phyloP scores from a whole-genome alignment of 306 rosid genomes.

The Quercus suber region DNA sequence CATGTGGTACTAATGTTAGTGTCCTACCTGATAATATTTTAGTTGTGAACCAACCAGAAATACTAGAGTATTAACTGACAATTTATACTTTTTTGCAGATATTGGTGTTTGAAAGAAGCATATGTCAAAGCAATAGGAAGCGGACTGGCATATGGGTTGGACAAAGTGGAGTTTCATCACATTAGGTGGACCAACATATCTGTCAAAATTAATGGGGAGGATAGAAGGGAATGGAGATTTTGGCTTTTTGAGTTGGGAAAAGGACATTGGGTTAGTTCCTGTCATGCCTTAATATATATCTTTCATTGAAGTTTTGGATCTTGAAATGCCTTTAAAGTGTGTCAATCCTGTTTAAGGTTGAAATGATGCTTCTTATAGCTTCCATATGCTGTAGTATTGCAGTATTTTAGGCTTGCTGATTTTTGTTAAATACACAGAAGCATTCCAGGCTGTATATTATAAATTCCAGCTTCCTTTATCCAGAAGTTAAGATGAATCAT shows the following conservation, averaged over 20 bases:
- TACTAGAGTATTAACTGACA: not conserved
- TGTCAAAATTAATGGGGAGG: constrained; percentile 47
- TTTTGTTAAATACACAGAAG: not conserved
- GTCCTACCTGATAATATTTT: not conserved
- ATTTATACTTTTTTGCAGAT: constrained; percentile 47
- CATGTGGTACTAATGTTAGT: not conserved
- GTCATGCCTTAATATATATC: not conserved
- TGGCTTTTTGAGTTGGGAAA: constrained; percentile 68
- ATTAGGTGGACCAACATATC: constrained; percentile 52
- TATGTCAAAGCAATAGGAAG: constrained; percentile 84
- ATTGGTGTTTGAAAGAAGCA: constrained; percentile 92
- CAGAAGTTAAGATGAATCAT: not conserved
- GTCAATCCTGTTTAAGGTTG: not conserved
- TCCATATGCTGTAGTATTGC: not conserved
- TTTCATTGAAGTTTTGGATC: not conserved
- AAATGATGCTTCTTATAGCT: not conserved
- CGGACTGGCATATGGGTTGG: constrained; percentile 60
- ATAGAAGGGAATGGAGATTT: constrained; percentile 67
- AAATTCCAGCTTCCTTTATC: not conserved
- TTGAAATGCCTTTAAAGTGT: not conserved
- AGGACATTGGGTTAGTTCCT: constrained; percentile 55
- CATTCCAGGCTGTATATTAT: not conserved
- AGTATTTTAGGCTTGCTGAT: not conserved
- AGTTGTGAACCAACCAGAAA: not conserved
- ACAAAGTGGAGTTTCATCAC: constrained; percentile 74